Evolutionary conservation across 352 stramenopile genomes (phyloP).

Genomic region (Phytophthora lateralis): DNA sequence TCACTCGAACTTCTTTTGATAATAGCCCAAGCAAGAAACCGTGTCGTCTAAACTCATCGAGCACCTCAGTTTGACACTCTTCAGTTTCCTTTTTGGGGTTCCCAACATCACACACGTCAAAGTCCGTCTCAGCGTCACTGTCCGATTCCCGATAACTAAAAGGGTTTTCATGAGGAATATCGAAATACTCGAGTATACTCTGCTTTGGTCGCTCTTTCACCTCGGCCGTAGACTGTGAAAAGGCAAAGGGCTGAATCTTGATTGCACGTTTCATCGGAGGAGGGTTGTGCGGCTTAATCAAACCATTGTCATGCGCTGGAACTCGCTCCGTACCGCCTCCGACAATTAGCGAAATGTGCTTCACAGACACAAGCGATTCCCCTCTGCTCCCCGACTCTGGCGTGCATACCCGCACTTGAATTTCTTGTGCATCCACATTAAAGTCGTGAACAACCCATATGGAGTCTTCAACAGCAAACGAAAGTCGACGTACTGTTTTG

Average conservation of each 20-base stretch:
- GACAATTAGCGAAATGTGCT: slow-evolving; percentile 55
- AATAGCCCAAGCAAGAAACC: slow-evolving; percentile 68
- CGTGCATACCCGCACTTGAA: slow-evolving; percentile 73
- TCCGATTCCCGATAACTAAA: slow-evolving; percentile 71
- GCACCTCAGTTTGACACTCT: slow-evolving; percentile 33
- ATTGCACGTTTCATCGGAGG: slow-evolving; percentile 21
- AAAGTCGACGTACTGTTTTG: slow-evolving; percentile 29
- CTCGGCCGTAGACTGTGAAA: slow-evolving; percentile 9
- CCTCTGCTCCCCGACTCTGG: slow-evolving; percentile 66
- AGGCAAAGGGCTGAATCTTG: slow-evolving; percentile 13
- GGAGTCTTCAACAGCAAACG: slow-evolving; percentile 19
- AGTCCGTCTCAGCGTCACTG: slow-evolving; percentile 29
- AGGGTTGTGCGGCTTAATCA: slow-evolving; percentile 29
- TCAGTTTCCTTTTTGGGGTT: slow-evolving; percentile 3
- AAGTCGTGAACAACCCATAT: slow-evolving; percentile 55
- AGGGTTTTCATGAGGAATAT: slow-evolving; percentile 75
- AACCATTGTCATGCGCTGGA: slow-evolving; percentile 34
- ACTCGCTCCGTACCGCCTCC: slow-evolving; percentile 41
- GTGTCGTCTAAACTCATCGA: slow-evolving; percentile 52
- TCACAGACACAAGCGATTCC: slow-evolving; percentile 65
- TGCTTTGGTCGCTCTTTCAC: slow-evolving; percentile 47
- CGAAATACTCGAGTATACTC: slow-evolving; percentile 76
- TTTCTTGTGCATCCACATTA: slow-evolving; percentile 51
- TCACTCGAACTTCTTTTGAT: slow-evolving; percentile 58
- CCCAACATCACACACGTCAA: slow-evolving; percentile 11